phyloP scores from a whole-genome alignment of 495 filamentous ascomycete genomes.

The Parathielavia appendiculata region DNA sequence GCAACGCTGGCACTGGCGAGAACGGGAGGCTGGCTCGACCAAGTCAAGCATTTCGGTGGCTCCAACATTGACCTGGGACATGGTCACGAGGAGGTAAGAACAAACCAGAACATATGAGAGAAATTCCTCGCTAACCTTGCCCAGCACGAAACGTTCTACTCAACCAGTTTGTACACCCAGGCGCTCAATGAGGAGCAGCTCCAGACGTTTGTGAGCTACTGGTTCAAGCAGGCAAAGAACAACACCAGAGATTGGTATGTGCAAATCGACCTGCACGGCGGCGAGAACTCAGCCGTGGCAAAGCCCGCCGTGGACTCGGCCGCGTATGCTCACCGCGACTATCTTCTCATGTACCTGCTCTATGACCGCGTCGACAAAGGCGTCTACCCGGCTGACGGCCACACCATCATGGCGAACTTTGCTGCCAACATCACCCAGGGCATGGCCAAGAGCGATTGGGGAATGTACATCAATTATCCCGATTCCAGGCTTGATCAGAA shows the following conservation, averaged over 20 bases:
- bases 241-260: conserved; percentile 44
- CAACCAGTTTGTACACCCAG: conserved; percentile 37
- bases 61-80: conserved; percentile 37
- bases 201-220: conserved; percentile 38
- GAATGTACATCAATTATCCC: conserved; percentile 47
- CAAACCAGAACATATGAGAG: not conserved
- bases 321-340: conserved; percentile 44
- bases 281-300: conserved; percentile 39
- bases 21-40: conserved; percentile 38
- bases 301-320: conserved; percentile 26
- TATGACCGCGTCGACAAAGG: conserved; percentile 39
- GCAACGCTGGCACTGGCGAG: conserved; percentile 30
- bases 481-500: conserved; percentile 36
- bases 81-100: conserved; percentile 24
- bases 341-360: conserved; percentile 42
- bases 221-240: conserved; percentile 39
- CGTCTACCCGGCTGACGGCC: conserved; percentile 30
- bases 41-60: conserved; percentile 39
- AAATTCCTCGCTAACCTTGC: not conserved
- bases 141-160: conserved; percentile 45
- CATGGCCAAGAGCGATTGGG: conserved; percentile 31
- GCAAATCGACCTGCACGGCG: conserved; percentile 44
- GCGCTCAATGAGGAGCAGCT: conserved; percentile 35
- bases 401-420: conserved; percentile 36
- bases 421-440: conserved; percentile 32